Evolutionary conservation across 768 basidiomycete genomes (phyloP).

Genomic region (Auriscalpium microsporum): DNA sequence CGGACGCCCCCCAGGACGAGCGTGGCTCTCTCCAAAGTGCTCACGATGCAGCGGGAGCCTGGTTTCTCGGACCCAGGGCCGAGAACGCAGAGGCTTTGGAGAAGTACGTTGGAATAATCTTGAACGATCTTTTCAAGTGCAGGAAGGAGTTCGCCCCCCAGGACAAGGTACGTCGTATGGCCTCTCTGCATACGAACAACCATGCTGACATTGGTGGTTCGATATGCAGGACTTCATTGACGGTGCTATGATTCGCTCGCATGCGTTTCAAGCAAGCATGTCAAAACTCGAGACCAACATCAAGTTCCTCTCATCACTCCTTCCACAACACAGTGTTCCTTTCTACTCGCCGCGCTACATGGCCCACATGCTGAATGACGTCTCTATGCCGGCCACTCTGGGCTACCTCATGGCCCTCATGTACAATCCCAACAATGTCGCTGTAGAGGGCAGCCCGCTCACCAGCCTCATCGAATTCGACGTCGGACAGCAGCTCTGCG

Average conservation of each 20-base stretch:
- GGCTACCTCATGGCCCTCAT: constrained; percentile 20
- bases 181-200: neutral
- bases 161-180: constrained; percentile 19
- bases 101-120: constrained; percentile 18
- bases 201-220: neutral
- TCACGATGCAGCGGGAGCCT: constrained; percentile 25
- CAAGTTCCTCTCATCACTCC: constrained; percentile 11
- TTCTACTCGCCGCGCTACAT: constrained; percentile 33
- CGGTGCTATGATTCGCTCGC: constrained; percentile 10
- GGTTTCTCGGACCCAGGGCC: constrained; percentile 32
- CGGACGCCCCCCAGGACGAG: neutral
- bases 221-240: constrained; percentile 17
- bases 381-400: constrained; percentile 20
- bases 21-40: constrained; percentile 2
- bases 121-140: constrained; percentile 18
- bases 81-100: constrained; percentile 28
- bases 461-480: constrained; percentile 31
- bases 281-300: constrained; percentile 16
- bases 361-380: constrained; percentile 33
- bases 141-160: constrained; percentile 23
- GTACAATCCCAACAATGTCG: constrained; percentile 38
- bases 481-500: constrained; percentile 32
- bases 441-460: constrained; percentile 32
- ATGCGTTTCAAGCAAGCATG: constrained; percentile 16
- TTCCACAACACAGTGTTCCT: constrained; percentile 28